Percentiles rank a stretch among this genome's conserved stretches.
phyloP scores from a whole-genome alignment of 768 basidiomycete genomes.

The Rhodosporidiobolus odoratus region DNA sequence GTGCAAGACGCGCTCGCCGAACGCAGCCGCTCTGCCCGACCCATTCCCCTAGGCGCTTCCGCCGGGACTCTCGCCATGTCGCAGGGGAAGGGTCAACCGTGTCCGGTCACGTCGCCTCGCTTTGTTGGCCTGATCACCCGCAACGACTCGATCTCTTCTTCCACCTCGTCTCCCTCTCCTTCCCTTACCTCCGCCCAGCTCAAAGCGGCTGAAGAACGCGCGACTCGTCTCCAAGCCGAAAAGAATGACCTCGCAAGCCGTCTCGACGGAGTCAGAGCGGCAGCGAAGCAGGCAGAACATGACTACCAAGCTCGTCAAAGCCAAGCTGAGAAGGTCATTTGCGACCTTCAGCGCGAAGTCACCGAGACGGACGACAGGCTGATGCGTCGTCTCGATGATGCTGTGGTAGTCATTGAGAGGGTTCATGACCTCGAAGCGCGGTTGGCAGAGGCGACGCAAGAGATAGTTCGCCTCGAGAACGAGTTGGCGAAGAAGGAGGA shows the following conservation, averaged over 20 bases:
- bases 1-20: too few relatives aligned
- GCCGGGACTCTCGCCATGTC: too few relatives aligned
- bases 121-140: too few relatives aligned
- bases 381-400: background rate
- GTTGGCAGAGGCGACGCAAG: background rate
- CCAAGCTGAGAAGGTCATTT: background rate
- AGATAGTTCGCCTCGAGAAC: background rate
- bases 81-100: too few relatives aligned
- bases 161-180: background rate
- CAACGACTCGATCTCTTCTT: too few relatives aligned
- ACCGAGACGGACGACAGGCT: background rate
- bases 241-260: background rate
- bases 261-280: background rate
- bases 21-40: too few relatives aligned
- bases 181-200: background rate
- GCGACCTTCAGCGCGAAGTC: background rate
- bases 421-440: background rate
- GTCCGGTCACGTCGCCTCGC: too few relatives aligned
- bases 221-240: background rate
- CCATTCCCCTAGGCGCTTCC: too few relatives aligned
- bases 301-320: background rate
- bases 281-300: background rate
- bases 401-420: background rate
- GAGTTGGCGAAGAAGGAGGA: background rate
- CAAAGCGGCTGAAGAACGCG: background rate